A percentile compares a stretch with the other conserved stretches of the same genome.
Evolutionary conservation across 1,284 basidiomycete species (phyloP).

Genomic region (Butyriboletus appendiculatus): DNA sequence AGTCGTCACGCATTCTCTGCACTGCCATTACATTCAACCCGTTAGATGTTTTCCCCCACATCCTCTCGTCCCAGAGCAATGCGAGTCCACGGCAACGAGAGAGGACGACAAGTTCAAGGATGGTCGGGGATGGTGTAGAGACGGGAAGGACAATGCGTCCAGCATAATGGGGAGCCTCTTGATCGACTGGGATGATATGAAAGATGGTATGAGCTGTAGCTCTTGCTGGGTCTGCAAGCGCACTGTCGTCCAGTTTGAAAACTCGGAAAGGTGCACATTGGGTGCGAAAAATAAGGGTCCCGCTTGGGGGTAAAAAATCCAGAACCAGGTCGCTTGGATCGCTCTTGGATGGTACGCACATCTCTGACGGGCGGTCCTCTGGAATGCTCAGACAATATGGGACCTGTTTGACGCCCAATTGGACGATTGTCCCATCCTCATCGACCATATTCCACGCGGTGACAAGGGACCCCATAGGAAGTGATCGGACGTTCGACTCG

Average conservation of each 20-base stretch:
- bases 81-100: conserved; percentile 9
- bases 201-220: conserved; percentile 14
- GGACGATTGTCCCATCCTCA: conserved; percentile 6
- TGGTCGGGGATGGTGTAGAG: conserved; percentile 6
- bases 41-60: conserved; percentile 11
- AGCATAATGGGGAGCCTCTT: background rate
- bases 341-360: conserved; percentile 1
- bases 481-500: background rate
- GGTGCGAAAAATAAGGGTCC: conserved; percentile 27
- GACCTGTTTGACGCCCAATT: conserved; percentile 8
- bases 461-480: conserved; percentile 13
- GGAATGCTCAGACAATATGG: conserved; percentile 9
- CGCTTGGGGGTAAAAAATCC: conserved; percentile 1
- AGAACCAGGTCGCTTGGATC: background rate
- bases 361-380: background rate
- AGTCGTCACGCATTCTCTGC: background rate
- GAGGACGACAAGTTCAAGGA: conserved; percentile 20
- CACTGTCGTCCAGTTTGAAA: background rate
- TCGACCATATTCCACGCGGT: conserved; percentile 8
- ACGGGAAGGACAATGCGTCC: conserved; percentile 22
- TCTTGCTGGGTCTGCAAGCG: background rate
- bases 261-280: conserved; percentile 12
- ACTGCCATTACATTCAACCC: conserved; percentile 27
- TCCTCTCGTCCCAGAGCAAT: conserved; percentile 16
- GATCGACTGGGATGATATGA: conserved; percentile 7